These are phyloP conservation scores for Larix sibirica DNA, from an alignment of 83 land plant species.

Conservation along the genomic window DNA sequence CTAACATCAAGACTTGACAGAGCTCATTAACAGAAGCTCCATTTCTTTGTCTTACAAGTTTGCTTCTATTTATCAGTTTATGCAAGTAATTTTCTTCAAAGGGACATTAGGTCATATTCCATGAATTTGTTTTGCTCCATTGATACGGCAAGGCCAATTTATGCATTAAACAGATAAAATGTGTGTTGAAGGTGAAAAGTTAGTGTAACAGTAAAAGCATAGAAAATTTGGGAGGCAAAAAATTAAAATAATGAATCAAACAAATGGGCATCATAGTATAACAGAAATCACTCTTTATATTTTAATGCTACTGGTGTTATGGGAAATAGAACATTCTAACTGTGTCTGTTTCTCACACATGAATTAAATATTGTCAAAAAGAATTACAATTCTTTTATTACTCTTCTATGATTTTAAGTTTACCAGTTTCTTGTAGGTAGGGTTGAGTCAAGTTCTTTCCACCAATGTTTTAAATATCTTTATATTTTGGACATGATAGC, in stretches of 20 bases:
- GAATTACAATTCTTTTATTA: neutral
- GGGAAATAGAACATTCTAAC: neutral
- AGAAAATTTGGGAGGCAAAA: neutral
- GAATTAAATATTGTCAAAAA: neutral
- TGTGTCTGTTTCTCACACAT: neutral
- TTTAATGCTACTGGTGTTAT: neutral
- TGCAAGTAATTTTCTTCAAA: neutral
- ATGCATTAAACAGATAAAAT: neutral
- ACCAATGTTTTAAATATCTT: conserved; percentile 9
- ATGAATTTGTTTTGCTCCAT: neutral
- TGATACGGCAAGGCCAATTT: neutral
- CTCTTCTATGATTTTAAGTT: neutral
- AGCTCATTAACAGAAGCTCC: too few relatives aligned
- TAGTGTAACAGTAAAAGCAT: neutral
- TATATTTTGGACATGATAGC: conserved; percentile 47
- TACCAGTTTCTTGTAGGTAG: neutral
- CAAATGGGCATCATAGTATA: neutral
- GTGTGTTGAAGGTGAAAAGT: neutral
- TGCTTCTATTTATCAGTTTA: neutral
- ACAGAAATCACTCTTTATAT: neutral
- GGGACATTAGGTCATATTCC: neutral
- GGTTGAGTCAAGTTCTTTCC: neutral
- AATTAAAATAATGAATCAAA: neutral
- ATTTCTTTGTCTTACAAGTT: neutral
- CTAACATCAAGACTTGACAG: too few relatives aligned